Percentiles rank a stretch among this genome's conserved stretches.
Conservation (phyloP, 805 yeast species). For the Saturnispora besseyi region DNA sequence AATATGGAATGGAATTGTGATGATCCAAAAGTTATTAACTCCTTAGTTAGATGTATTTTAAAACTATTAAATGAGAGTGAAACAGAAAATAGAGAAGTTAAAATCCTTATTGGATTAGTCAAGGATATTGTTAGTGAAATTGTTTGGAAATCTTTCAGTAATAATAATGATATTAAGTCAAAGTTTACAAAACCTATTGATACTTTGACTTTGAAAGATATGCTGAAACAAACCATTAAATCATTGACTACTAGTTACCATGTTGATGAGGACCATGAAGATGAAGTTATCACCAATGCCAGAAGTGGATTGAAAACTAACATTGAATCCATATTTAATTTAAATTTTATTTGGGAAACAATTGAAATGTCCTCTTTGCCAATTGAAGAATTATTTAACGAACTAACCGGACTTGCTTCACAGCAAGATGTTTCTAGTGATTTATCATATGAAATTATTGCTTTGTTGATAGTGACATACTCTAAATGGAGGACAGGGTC, state of each 20-base stretch:
- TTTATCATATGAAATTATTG: constrained; percentile 18
- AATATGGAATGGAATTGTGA: constrained; percentile 14
- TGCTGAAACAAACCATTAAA: constrained; percentile 1
- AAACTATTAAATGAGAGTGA: constrained; percentile 16
- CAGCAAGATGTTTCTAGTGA: constrained; percentile 2
- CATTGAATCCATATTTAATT: constrained; percentile 15
- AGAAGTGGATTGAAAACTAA: background rate
- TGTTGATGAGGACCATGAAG: constrained; percentile 1
- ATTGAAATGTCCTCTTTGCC: background rate
- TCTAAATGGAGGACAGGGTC: constrained; percentile 16
- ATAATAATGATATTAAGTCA: background rate
- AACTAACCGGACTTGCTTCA: constrained; percentile 13
- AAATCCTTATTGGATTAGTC: constrained; percentile 14
- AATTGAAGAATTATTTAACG: constrained; percentile 20
- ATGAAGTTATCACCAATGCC: background rate
- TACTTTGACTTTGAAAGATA: background rate
- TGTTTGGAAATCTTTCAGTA: constrained; percentile 7
- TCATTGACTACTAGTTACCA: background rate
- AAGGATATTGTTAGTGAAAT: constrained; percentile 14
- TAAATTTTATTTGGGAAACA: constrained; percentile 14
- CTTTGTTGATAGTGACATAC: constrained; percentile 20
- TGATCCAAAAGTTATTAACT: constrained; percentile 4
- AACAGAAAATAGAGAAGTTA: constrained; percentile 16
- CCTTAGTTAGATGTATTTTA: constrained; percentile 15
- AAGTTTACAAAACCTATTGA: background rate